These are phyloP conservation scores for Ilex aquifolium DNA, from an alignment of 257 asterid genomes.

Conservation along the genomic window DNA sequence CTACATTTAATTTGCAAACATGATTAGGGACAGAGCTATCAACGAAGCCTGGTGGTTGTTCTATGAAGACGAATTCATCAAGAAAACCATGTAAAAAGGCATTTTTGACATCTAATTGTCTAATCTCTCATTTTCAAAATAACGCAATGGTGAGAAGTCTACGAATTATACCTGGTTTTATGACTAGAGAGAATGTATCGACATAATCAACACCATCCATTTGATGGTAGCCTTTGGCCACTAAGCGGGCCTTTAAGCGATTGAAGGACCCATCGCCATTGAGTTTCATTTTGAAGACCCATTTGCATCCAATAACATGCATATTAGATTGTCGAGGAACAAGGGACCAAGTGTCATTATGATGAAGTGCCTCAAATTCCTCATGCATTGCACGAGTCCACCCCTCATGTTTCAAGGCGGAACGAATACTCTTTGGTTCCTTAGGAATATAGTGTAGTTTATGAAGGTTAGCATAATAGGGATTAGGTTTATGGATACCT, in stretches of 20 bases:
- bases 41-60: neutral
- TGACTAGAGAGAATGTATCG: neutral
- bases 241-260: neutral
- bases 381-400: neutral
- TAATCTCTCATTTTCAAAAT: neutral
- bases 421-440: neutral
- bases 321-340: neutral
- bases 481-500: neutral
- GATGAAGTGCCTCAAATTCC: neutral
- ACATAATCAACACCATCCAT: neutral
- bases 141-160: neutral
- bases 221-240: neutral
- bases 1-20: neutral
- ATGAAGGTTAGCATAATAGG: neutral
- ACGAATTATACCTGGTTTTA: neutral
- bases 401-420: neutral
- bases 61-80: neutral
- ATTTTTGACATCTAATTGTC: neutral
- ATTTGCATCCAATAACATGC: neutral
- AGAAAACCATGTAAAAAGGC: neutral
- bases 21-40: neutral
- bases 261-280: neutral
- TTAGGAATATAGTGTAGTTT: neutral
- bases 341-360: neutral
- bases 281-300: neutral